Base-by-base conservation (phyloP, 1,284 basidiomycete genomes). In the Quambalaria eucalypti region DNA sequence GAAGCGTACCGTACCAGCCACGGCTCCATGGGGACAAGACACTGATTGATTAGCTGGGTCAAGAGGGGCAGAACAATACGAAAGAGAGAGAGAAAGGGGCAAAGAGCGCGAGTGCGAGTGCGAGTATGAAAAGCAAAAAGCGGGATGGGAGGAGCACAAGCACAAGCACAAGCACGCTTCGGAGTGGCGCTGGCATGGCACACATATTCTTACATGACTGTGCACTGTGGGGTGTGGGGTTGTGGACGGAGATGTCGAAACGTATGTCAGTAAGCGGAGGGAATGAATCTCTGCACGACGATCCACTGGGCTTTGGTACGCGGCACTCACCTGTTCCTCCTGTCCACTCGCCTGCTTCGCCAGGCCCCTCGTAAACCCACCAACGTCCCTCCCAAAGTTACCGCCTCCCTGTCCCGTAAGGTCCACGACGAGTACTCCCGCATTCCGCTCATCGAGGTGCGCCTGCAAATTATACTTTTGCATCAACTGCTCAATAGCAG, bases 401-500 rank as follows among this genome's bases (percentile, higher is more conserved):
- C 65, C 66, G 42, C 76, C 74, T 14, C 78, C 77, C n/a, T 71
- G 75, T 1, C 80, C 80, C 8, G 76, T 73, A n/a, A 96, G 79
- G 59, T 85, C 82, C 9, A 93, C 89, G 48, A 96, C 78, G 8
- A 97, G 80, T 4, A 97, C 89, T 8, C 93, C 92, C 0, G 82
- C 76, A 66, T 97, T 97, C 25, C 82, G 76, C 0, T 85, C 85
- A 77, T 97, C 93, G 10, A 91, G 75, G 57, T 87, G 80, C 2
- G 89, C 88, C 0, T 81, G 78, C 12, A 92, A 79, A 57, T 83
- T 81, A 76, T 90, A 83, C 86, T 86, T 87, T 59, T 81, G 80
- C 83, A 92, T 88, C 54, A 96, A 78, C 49, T 87, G 85, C 74
- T 88, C 87, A 48, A 98, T 87, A 2, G 91, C 92, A 21, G 93